Conservation (phyloP, 2,329 filamentous ascomycete genomes). For the Ascochyta koolunga region DNA sequence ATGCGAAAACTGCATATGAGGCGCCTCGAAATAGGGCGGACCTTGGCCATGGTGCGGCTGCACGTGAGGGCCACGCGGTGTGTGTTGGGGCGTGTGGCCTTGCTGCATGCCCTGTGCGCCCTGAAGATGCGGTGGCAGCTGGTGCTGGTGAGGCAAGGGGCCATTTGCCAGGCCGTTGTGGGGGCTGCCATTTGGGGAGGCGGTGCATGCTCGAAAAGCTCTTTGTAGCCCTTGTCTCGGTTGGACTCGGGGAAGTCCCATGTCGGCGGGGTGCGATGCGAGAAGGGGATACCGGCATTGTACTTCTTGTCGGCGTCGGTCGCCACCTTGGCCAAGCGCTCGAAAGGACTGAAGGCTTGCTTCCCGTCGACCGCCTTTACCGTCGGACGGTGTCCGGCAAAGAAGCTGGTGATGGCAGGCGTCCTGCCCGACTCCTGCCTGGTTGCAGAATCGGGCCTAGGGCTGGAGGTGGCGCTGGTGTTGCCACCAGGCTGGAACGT, state of each 20-base stretch:
- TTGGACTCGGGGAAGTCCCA: conserved; percentile 78
- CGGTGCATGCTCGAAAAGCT: conserved; percentile 75
- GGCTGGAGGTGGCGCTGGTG: conserved; percentile 72
- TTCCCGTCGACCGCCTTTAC: conserved; percentile 59
- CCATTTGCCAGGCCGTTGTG: conserved; percentile 68
- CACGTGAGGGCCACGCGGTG: conserved; percentile 76
- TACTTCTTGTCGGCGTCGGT: conserved; percentile 57
- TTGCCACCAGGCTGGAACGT: conserved; percentile 76
- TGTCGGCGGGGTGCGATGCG: conserved; percentile 82
- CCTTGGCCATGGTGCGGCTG: conserved; percentile 74
- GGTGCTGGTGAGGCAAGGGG: conserved; percentile 80
- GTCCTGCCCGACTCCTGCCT: conserved; percentile 40
- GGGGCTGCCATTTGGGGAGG: conserved; percentile 65
- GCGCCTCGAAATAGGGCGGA: conserved; percentile 77
- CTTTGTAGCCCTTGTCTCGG: conserved; percentile 76
- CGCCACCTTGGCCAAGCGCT: conserved; percentile 72
- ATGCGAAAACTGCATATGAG: conserved; percentile 85
- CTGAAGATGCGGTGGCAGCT: conserved; percentile 82
- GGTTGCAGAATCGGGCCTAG: conserved; percentile 59
- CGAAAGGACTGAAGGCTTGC: conserved; percentile 66
- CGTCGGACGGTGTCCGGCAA: conserved; percentile 72
- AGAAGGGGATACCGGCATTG: conserved; percentile 82
- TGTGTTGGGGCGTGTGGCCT: conserved; percentile 75
- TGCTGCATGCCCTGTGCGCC: conserved; percentile 70
- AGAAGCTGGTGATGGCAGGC: conserved; percentile 57